phyloP scores from a whole-genome alignment of 2,329 filamentous ascomycete species.

The Penicillium rolfsii region DNA sequence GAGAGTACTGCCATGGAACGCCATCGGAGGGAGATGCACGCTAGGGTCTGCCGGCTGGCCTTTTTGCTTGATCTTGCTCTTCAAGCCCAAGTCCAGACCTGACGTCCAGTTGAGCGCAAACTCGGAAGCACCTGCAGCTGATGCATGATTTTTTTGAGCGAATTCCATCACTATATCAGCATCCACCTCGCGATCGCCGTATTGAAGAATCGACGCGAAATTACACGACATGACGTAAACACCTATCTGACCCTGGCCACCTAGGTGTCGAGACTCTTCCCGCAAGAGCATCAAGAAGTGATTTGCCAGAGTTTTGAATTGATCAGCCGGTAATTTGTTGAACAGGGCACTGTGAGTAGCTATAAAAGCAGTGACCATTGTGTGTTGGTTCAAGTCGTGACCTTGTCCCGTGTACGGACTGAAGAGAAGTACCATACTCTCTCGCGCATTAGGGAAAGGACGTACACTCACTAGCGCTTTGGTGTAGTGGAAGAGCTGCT shows the following conservation, averaged over 20 bases:
- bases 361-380: constrained; percentile 56
- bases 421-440: constrained; percentile 61
- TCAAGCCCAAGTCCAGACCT: background rate
- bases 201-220: constrained; percentile 59
- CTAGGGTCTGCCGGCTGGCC: background rate
- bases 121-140: constrained; percentile 14
- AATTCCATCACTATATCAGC: constrained; percentile 36
- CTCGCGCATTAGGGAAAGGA: constrained; percentile 59
- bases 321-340: constrained; percentile 36
- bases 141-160: constrained; percentile 20
- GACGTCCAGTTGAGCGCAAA: constrained; percentile 28
- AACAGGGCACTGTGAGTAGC: constrained; percentile 58
- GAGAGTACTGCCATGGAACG: constrained; percentile 45
- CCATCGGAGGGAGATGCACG: constrained; percentile 31
- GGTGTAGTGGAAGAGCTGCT: constrained; percentile 63
- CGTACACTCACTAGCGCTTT: constrained; percentile 60
- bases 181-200: constrained; percentile 47
- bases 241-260: constrained; percentile 57
- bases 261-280: constrained; percentile 52
- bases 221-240: constrained; percentile 60
- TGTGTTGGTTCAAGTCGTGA: constrained; percentile 33
- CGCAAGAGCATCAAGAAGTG: constrained; percentile 53
- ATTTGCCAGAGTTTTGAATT: constrained; percentile 44
- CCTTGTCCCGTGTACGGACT: constrained; percentile 48
- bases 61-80: background rate